A percentile compares a stretch with the other conserved stretches of the same genome.
Evolutionary conservation across 352 stramenopile species (phyloP).

Genomic region (Globisporangium canariense): DNA sequence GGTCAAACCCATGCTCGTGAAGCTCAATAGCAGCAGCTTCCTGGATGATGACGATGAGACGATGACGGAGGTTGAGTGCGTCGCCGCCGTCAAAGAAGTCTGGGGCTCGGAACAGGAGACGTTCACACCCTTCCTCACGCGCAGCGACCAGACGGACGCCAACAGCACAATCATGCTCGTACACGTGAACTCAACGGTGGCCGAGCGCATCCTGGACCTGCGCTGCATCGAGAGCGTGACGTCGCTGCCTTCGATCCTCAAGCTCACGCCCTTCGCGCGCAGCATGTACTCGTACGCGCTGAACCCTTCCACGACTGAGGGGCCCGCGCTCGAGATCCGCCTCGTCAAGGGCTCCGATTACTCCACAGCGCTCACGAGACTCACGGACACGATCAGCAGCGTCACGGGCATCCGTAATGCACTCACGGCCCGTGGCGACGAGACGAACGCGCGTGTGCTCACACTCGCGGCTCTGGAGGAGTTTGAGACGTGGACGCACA

Average conservation of each 20-base stretch:
- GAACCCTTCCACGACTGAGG: slow-evolving; percentile 24
- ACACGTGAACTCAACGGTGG: slow-evolving; percentile 41
- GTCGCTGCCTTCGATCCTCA: slow-evolving; percentile 56
- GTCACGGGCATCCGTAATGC: slow-evolving; percentile 53
- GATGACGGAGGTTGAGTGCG: slow-evolving; percentile 34
- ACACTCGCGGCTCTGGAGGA: slow-evolving; percentile 43
- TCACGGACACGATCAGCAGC: slow-evolving; percentile 25
- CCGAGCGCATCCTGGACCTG: slow-evolving; percentile 41
- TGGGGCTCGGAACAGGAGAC: slow-evolving; percentile 42
- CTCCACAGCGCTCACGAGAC: slow-evolving; percentile 19
- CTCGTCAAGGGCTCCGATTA: slow-evolving; percentile 41
- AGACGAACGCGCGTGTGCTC: slow-evolving; percentile 29
- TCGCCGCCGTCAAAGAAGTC: slow-evolving; percentile 37
- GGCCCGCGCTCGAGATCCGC: slow-evolving; percentile 40
- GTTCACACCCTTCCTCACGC: slow-evolving; percentile 68
- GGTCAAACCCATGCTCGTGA: slow-evolving; percentile 52
- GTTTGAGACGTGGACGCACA: slow-evolving; percentile 54
- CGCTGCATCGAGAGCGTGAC: slow-evolving; percentile 52
- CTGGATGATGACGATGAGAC: not conserved
- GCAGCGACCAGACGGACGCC: slow-evolving; percentile 40
- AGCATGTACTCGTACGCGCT: slow-evolving; percentile 38
- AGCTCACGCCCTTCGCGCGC: slow-evolving; percentile 70
- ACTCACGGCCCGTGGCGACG: slow-evolving; percentile 25
- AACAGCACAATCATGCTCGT: slow-evolving; percentile 54
- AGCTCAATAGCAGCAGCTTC: slow-evolving; percentile 31